phyloP scores from a whole-genome alignment of 129 eudicot species.

The Oenanthe sinensis region DNA sequence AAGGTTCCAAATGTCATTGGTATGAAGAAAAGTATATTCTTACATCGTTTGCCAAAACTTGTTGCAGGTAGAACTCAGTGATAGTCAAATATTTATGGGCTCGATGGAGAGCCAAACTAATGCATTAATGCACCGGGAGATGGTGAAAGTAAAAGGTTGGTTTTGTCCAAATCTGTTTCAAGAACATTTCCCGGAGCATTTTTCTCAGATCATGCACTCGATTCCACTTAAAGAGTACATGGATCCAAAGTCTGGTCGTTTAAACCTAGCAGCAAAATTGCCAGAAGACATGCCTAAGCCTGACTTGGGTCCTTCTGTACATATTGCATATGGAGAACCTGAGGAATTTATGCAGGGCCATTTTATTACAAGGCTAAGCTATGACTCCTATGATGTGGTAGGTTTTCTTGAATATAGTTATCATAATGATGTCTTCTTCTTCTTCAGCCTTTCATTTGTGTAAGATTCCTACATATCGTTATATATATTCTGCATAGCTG shows the following conservation, averaged over 20 bases:
- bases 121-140: constrained; percentile 49
- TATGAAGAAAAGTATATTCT: neutral
- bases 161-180: constrained; percentile 59
- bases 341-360: constrained; percentile 66
- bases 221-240: constrained; percentile 68
- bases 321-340: constrained; percentile 68
- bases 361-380: constrained; percentile 56
- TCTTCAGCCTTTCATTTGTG: neutral
- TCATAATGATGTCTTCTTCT: neutral
- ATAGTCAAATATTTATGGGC: constrained; percentile 61
- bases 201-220: constrained; percentile 38
- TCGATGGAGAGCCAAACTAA: constrained; percentile 50
- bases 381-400: constrained; percentile 81
- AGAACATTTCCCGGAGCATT: constrained; percentile 62
- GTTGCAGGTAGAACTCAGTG: constrained; percentile 56
- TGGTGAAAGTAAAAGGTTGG: constrained; percentile 59
- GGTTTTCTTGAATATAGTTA: neutral
- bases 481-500: neutral
- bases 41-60: neutral
- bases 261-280: constrained; percentile 55
- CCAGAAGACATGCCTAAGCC: constrained; percentile 44
- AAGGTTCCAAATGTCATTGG: neutral
- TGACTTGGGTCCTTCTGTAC: constrained; percentile 72
- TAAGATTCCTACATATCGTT: neutral
- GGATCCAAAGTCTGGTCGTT: constrained; percentile 55